Evolutionary conservation across 345 rosid genomes (phyloP), one percentile per base, ranked within the genome.

Genomic region (Gossypium stocksii): DNA sequence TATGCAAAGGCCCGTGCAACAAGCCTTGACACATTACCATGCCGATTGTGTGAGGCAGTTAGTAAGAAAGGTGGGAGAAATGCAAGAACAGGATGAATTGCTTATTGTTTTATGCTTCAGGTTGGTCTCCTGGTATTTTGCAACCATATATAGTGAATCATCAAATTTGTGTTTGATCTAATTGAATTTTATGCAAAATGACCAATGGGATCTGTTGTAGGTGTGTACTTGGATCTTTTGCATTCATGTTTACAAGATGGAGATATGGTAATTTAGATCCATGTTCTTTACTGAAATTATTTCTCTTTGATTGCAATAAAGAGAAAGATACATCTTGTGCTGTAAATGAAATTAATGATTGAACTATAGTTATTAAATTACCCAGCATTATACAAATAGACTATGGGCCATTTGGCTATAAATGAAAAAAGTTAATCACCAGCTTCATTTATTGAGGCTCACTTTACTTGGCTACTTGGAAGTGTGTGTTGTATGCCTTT

Each of bases 11-110:
- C 89, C 0, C 91, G 97, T 0, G 82, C 93, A 0, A 67, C 79
- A 15, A 94, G 97, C 83, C 91, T 94, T 0, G 98, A 94, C 86
- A 86, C 97, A 0, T 74, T 94, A 84, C 98, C 98, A 0, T 94
- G 98, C 81, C 76, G 98, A 66, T 80, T 94, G 83, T 91, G 98
- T 2, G 93, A 89, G 78, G 92, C 85, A 25, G 85, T 94, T 62
- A 88, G 96, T 71, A 79, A 77, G 76, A 87, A 82, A 81, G 92
- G 95, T 9, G 97, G 98, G 11, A 83, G 91, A 82, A 81, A 83
- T 22, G 87, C 93, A 0, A 58, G 48, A 63, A 79, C 80, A 61
- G 64, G 65, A 71, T 72, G 72, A 61, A 9, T 13, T 58, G 23
- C 38, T 72, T 49, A 48, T 17, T 54, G 19, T 49, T 74, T 4